Base-by-base conservation (phyloP, 2,329 filamentous ascomycete genomes). In the Neospermospora avenae region DNA sequence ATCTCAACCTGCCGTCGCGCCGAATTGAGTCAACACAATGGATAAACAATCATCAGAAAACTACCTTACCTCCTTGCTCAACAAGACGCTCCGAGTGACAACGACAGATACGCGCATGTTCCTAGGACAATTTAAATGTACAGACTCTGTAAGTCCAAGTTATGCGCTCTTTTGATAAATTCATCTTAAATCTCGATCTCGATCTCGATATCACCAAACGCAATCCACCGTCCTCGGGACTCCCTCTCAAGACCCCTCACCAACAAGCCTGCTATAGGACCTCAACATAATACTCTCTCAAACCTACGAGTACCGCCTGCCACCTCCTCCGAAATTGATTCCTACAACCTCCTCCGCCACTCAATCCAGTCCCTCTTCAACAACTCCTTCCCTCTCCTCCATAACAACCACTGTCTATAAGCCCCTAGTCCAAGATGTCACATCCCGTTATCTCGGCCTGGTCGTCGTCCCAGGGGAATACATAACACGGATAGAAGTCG, bases 41-140 rank as follows among this genome's bases (percentile, higher is more conserved):
- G 62, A 67, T 35, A 80, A 82, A 67, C 72, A 77, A 44, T 78
- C 83, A 69, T 82, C 84, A 20, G 76, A 77, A 59, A 70, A 74
- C 45, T 90, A 83, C 70, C 79, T 91, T 28, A 74, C 76, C 35
- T 84, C 86, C 24, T 83, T 96, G 54, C 79, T 96, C 55, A 90
- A 90, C 74, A 90, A 90, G 73, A 90, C 85, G 41, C 77, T 98
- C 35, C 87, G 92, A 60, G 78, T 98, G 57, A 84, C 89, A 68
- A 90, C 89, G 14, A 90, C 86, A 4, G 93, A 98, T 73, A 85
- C 84, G 16, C 90, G 95, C 62, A 86, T 96, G 74, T 99, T 98
- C 74, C 85, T 92, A 58, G 95, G 95, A 20, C 82, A 86, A 65
- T 90, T 99, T 77, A 97, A 96, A 76, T 99, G 95, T 78, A 97